These are phyloP conservation scores for Jamesozyma piceae DNA, from an alignment of 805 yeast species.

Conservation along the genomic window DNA sequence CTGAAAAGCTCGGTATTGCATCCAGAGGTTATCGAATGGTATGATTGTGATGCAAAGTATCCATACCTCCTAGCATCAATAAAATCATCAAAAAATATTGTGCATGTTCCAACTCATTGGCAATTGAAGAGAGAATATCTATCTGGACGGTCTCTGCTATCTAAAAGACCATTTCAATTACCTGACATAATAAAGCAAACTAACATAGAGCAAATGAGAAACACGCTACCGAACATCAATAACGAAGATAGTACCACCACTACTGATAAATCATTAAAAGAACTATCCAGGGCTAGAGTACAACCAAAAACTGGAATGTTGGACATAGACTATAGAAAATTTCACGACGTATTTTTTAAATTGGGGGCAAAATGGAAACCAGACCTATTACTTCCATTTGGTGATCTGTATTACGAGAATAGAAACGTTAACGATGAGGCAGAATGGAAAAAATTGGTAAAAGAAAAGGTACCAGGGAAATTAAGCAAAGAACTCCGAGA, in stretches of 20 bases:
- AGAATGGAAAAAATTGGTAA: constrained; percentile 25
- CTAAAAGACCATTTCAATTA: constrained; percentile 61
- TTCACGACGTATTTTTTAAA: constrained; percentile 82
- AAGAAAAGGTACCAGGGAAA: constrained; percentile 53
- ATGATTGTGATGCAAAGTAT: constrained; percentile 74
- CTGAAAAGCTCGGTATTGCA: constrained; percentile 49
- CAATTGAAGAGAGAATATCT: constrained; percentile 65
- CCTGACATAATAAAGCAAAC: constrained; percentile 75
- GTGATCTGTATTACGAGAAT: constrained; percentile 76
- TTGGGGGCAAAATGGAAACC: constrained; percentile 61
- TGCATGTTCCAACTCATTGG: constrained; percentile 85
- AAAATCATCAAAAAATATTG: constrained; percentile 54
- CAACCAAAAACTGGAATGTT: constrained; percentile 82
- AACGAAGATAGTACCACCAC: constrained; percentile 5
- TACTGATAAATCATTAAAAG: constrained; percentile 51
- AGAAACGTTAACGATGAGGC: constrained; percentile 45
- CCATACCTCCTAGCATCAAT: constrained; percentile 58
- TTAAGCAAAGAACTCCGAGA: constrained; percentile 50
- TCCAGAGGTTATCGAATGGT: constrained; percentile 81
- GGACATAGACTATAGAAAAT: constrained; percentile 74
- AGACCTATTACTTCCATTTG: constrained; percentile 45
- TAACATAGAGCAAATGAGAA: constrained; percentile 81
- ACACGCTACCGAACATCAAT: constrained; percentile 30
- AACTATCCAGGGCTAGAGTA: constrained; percentile 68
- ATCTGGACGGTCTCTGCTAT: constrained; percentile 54